Evolutionary conservation across 176 grass and related monocot species (phyloP), one percentile per base, ranked within the genome.

Genomic region (Alloteropsis semialata): DNA sequence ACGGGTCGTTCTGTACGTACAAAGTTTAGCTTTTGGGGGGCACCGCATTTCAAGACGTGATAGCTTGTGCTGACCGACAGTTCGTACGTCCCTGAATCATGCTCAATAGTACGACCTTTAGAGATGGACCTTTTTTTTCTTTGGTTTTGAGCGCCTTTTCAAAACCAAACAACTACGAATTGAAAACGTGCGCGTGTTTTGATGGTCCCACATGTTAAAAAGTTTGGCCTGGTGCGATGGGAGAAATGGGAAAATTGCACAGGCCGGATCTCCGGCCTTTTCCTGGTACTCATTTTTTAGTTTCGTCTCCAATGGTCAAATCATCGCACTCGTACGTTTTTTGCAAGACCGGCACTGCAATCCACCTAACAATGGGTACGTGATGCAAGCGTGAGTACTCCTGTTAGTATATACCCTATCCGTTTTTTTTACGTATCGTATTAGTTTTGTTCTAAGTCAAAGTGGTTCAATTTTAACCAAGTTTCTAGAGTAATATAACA

Each of bases 311-410:
- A 43, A 18, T 14, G 30, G 60, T 76, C 82, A 81, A 70, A 85
- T 81, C 21, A 16, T 69, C 28, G 25, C n/a, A n/a, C 18, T 30
- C 28, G 48, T 74, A 74, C 18, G 15, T 56, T 48, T 3, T 64
- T 80, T 43, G 22, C 65, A 42, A 80, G 76, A 80, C 81, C 49
- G 3, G 81, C 49, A 59, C 58, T 65, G 80, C 56, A 48, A 5
- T 45, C 25, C 45, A 74, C 76, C 76, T 36, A 71, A 77, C 72
- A 24, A 51, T 1, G 50, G 56, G 34, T 42, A 59, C 75, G 24
- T 29, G 42, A 50, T 56, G 32, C 27, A 75, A 49, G 61, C 28
- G 73, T 57, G 58, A 10, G 38, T 59, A 7, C 10, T 68, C 33
- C 1, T n/a, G 50, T 10, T 17, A n/a, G n/a, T n/a, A n/a, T n/a